phyloP scores from a whole-genome alignment of 2,329 filamentous ascomycete species.

The Stachybotrys elegans region DNA sequence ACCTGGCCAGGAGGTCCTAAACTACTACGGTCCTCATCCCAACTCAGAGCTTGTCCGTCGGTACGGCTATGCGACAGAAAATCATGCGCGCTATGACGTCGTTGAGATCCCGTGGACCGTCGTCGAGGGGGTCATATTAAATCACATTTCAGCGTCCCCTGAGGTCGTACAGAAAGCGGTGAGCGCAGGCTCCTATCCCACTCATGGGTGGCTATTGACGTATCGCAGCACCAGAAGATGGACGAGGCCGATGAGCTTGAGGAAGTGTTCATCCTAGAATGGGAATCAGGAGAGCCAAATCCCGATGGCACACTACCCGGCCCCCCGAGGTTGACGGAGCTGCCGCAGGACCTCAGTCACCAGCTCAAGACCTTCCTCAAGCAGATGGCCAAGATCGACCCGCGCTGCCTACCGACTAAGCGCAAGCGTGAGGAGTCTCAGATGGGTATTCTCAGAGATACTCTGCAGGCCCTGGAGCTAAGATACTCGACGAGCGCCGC shows the following conservation, averaged over 20 bases:
- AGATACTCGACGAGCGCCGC: conserved; percentile 37
- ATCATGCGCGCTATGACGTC: conserved; percentile 75
- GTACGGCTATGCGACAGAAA: conserved; percentile 81
- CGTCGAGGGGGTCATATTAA: conserved; percentile 42
- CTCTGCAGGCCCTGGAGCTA: conserved; percentile 30
- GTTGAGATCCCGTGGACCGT: conserved; percentile 67
- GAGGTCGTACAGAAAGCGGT: conserved; percentile 37
- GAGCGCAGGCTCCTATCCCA: too few species aligned
- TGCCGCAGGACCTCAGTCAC: conserved; percentile 47
- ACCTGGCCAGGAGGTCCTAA: conserved; percentile 73
- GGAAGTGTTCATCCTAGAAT: conserved; percentile 67
- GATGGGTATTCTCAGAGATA: conserved; percentile 31
- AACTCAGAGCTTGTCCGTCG: conserved; percentile 76
- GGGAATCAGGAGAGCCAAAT: conserved; percentile 46
- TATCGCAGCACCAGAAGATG: conserved; percentile 33
- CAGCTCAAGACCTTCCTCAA: conserved; percentile 48
- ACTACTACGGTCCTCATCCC: conserved; percentile 83
- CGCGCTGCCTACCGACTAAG: conserved; percentile 41
- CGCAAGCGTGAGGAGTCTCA: conserved; percentile 42
- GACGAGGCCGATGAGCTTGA: conserved; percentile 65
- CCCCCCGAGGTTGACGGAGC: conserved; percentile 29
- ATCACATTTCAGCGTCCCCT: conserved; percentile 31
- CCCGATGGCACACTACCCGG: conserved; percentile 39
- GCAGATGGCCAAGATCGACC: conserved; percentile 38
- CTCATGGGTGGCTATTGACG: too few species aligned